Evolutionary conservation across 345 rosid genomes (phyloP).

Genomic region (Chamaenerion angustifolium): DNA sequence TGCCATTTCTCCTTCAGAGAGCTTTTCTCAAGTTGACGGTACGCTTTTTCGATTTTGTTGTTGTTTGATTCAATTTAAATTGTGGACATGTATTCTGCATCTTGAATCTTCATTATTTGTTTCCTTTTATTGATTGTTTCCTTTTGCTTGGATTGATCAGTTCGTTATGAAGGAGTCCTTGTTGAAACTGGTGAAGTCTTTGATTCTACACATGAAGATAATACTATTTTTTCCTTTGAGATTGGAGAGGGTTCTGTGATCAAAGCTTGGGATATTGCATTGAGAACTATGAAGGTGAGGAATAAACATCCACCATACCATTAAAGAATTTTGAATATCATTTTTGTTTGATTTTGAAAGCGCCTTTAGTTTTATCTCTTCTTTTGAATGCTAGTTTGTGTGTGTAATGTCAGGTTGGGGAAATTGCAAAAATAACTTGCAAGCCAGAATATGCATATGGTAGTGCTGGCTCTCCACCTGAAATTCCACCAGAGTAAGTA

Average conservation of each 20-base stretch:
- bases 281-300: constrained; percentile 75
- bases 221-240: constrained; percentile 78
- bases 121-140: not conserved
- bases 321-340: not conserved
- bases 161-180: constrained; percentile 76
- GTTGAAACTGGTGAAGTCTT: constrained; percentile 80
- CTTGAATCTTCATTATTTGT: not conserved
- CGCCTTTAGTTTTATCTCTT: not conserved
- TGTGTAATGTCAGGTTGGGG: constrained; percentile 57
- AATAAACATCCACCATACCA: not conserved
- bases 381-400: not conserved
- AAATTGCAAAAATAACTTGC: constrained; percentile 83
- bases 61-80: not conserved
- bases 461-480: constrained; percentile 76
- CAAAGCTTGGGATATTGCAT: constrained; percentile 76
- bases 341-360: not conserved
- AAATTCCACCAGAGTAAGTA: constrained; percentile 73
- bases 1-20: constrained; percentile 51
- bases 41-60: constrained; percentile 5
- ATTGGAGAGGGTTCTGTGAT: constrained; percentile 73
- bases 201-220: constrained; percentile 81
- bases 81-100: not conserved
- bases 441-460: constrained; percentile 95
- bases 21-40: constrained; percentile 87
- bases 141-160: constrained; percentile 24